phyloP scores from a whole-genome alignment of 345 rosid species.

The Raphanus raphanistrum region DNA sequence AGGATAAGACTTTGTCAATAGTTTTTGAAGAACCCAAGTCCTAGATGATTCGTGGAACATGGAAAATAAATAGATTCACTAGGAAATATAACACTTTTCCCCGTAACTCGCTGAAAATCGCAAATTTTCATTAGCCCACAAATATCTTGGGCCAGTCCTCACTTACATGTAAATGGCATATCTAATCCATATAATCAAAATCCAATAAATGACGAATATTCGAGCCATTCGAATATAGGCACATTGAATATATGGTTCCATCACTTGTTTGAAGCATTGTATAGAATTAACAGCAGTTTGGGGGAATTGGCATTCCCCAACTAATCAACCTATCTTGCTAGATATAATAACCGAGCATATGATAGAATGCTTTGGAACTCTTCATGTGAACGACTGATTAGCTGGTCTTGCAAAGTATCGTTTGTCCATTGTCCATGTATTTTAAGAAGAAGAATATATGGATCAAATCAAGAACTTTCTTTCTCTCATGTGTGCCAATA shows the following conservation, averaged over 20 bases:
- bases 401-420: background rate
- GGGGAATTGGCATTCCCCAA: background rate
- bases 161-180: background rate
- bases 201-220: background rate
- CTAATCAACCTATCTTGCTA: background rate
- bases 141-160: background rate
- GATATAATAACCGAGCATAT: background rate
- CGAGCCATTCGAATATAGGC: background rate
- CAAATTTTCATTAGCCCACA: background rate
- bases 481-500: background rate
- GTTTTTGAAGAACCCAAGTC: background rate
- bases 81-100: background rate
- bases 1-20: background rate
- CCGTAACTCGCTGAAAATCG: background rate
- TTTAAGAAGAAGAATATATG: background rate
- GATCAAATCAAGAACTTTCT: background rate
- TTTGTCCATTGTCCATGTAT: background rate
- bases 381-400: background rate
- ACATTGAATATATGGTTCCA: background rate
- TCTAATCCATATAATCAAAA: background rate
- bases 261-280: background rate
- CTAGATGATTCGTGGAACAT: background rate
- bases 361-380: background rate
- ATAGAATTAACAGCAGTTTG: background rate
- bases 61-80: background rate